Percentiles rank a stretch among this genome's conserved stretches.
phyloP scores from a whole-genome alignment of 352 stramenopile genomes.

The Heterotrichella gracilis region DNA sequence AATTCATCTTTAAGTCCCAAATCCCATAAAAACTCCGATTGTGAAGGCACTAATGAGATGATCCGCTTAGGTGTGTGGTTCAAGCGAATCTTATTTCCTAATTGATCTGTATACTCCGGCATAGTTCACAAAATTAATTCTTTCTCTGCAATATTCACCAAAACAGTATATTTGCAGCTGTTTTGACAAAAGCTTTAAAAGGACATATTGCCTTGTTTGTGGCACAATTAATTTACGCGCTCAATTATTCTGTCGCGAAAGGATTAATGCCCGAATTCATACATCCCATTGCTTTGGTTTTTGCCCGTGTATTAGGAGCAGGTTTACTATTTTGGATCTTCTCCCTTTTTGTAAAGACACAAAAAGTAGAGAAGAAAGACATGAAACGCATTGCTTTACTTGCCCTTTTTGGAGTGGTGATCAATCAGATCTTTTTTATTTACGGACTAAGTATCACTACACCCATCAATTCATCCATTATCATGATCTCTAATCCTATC shows the following conservation, averaged over 20 bases:
- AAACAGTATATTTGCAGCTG: neutral
- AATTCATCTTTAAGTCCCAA: neutral
- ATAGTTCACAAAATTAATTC: neutral
- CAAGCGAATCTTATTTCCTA: neutral
- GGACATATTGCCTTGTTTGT: neutral
- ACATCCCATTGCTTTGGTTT: neutral
- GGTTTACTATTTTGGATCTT: neutral
- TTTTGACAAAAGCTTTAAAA: neutral
- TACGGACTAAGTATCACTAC: neutral
- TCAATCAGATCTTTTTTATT: conserved; percentile 6
- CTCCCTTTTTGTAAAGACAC: neutral
- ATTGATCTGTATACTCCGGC: neutral
- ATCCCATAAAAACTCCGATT: neutral
- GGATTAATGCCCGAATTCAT: neutral
- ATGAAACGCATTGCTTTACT: neutral
- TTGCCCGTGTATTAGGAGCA: neutral
- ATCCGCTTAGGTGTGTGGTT: neutral
- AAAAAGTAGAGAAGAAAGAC: conserved; percentile 9
- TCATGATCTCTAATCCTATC: conserved; percentile 4
- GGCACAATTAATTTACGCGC: neutral
- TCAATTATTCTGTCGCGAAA: conserved; percentile 4
- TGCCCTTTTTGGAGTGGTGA: neutral
- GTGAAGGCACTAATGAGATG: neutral
- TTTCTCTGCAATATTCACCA: too few species aligned
- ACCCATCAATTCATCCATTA: neutral